phyloP scores from a whole-genome alignment of 305 asterid genomes.

The Fraxinus floribunda region DNA sequence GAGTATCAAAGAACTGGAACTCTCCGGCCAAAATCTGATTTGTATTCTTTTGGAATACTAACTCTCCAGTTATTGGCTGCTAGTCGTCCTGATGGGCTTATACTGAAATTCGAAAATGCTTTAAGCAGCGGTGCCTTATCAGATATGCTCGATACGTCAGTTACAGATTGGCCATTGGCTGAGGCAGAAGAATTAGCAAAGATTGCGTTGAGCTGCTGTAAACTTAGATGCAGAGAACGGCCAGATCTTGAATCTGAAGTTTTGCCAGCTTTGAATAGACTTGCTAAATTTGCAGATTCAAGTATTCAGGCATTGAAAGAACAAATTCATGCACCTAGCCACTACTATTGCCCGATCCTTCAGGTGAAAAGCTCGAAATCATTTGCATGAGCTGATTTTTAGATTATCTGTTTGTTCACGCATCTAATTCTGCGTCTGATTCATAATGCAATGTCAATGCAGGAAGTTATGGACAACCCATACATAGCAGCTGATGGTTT shows the following conservation, averaged over 20 bases:
- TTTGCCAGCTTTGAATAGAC: conserved; percentile 61
- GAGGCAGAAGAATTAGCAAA: conserved; percentile 69
- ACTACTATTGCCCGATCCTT: conserved; percentile 82
- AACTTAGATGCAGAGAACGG: conserved; percentile 80
- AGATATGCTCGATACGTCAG: conserved; percentile 63
- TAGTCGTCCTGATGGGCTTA: conserved; percentile 60
- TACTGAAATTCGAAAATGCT: conserved; percentile 67
- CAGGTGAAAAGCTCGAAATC: conserved; percentile 44
- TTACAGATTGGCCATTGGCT: conserved; percentile 68
- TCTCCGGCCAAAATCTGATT: conserved; percentile 81
- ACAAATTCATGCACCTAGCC: conserved; percentile 48
- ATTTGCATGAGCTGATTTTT: neutral
- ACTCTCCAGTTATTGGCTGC: conserved; percentile 70
- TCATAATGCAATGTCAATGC: conserved; percentile 24
- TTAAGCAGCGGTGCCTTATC: conserved; percentile 36
- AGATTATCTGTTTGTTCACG: neutral
- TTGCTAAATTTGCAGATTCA: conserved; percentile 60
- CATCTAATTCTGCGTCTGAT: conserved; percentile 24
- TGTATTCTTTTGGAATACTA: conserved; percentile 79
- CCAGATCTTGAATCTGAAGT: conserved; percentile 86
- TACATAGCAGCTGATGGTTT: conserved; percentile 86
- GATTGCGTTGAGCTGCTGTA: conserved; percentile 64
- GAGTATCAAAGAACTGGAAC: conserved; percentile 93
- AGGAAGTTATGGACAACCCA: conserved; percentile 90
- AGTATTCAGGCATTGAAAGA: conserved; percentile 27